Percentiles rank a stretch among this genome's conserved stretches.
phyloP scores from a whole-genome alignment of 2,329 filamentous ascomycete species.

The Exophiala phaeomuriformis region DNA sequence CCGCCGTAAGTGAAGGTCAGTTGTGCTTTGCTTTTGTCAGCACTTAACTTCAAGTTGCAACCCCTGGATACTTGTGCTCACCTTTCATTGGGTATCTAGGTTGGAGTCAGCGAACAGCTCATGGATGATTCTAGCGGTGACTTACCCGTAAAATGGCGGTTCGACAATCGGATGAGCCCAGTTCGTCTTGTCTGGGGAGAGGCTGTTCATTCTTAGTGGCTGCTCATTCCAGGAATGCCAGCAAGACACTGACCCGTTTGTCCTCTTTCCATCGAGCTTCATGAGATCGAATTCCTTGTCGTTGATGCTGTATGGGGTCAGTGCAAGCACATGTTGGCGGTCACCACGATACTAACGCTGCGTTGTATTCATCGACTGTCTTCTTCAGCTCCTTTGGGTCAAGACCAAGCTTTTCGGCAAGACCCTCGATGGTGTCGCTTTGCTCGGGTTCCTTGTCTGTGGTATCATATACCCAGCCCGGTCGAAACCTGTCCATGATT shows the following conservation, averaged over 20 bases:
- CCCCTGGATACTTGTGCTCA: not conserved
- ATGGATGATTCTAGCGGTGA: not conserved
- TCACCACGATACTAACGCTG: constrained; percentile 23
- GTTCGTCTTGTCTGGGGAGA: constrained; percentile 34
- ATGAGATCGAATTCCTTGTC: constrained; percentile 38
- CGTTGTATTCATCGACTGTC: constrained; percentile 37
- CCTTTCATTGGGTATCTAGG: constrained; percentile 27
- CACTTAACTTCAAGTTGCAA: not conserved
- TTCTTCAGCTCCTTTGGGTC: constrained; percentile 34
- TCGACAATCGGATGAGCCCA: constrained; percentile 37
- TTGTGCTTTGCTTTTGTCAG: constrained; percentile 14
- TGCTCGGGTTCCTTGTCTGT: constrained; percentile 38
- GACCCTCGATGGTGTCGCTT: constrained; percentile 36
- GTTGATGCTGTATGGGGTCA: constrained; percentile 22
- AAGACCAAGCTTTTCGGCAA: constrained; percentile 36
- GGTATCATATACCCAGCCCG: constrained; percentile 40
- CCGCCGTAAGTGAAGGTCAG: constrained; percentile 35
- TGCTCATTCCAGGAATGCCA: not conserved
- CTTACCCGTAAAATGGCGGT: constrained; percentile 34
- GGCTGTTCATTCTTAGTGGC: constrained; percentile 8
- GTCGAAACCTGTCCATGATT: constrained; percentile 39
- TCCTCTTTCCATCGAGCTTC: constrained; percentile 35
- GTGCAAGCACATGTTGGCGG: not conserved
- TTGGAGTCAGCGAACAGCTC: too few relatives aligned
- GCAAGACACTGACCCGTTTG: constrained; percentile 23